phyloP scores from a whole-genome alignment of 192 early-diverging fungal genomes.

The Diversispora eburnea region DNA sequence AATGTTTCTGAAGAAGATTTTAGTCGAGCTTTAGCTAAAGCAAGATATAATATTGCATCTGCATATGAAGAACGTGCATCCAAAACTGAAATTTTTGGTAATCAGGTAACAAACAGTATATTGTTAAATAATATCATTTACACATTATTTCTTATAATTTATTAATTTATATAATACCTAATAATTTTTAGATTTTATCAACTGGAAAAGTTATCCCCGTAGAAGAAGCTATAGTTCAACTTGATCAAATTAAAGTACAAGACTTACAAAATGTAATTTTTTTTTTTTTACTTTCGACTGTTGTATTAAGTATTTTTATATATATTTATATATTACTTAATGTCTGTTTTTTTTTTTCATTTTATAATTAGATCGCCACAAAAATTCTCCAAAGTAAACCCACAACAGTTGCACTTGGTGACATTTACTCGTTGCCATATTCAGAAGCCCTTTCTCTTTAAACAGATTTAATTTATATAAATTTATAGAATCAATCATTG shows the following conservation, averaged over 20 bases:
- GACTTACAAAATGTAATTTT: constrained; percentile 59
- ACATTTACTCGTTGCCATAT: constrained; percentile 68
- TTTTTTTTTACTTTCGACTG: background rate
- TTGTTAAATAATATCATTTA: constrained; percentile 25
- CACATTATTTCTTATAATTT: constrained; percentile 28
- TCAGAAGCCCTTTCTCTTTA: constrained; percentile 59
- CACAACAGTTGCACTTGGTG: constrained; percentile 75
- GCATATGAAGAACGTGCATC: constrained; percentile 46
- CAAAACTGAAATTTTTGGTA: constrained; percentile 46
- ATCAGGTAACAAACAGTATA: constrained; percentile 31
- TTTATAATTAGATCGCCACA: constrained; percentile 52
- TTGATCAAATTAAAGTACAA: constrained; percentile 53
- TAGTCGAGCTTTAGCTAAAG: constrained; percentile 62
- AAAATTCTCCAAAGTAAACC: constrained; percentile 65
- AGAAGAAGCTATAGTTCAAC: constrained; percentile 41
- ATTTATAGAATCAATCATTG: background rate
- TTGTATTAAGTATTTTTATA: background rate
- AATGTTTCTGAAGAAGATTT: constrained; percentile 52
- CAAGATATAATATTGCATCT: constrained; percentile 53
- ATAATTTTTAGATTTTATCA: constrained; percentile 39
- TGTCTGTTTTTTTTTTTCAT: background rate
- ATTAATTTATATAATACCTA: constrained; percentile 32
- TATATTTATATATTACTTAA: background rate
- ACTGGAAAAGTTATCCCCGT: constrained; percentile 30
- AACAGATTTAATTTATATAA: background rate